phyloP scores from a whole-genome alignment of 2,329 filamentous ascomycete species.

The Fusarium subglutinans region DNA sequence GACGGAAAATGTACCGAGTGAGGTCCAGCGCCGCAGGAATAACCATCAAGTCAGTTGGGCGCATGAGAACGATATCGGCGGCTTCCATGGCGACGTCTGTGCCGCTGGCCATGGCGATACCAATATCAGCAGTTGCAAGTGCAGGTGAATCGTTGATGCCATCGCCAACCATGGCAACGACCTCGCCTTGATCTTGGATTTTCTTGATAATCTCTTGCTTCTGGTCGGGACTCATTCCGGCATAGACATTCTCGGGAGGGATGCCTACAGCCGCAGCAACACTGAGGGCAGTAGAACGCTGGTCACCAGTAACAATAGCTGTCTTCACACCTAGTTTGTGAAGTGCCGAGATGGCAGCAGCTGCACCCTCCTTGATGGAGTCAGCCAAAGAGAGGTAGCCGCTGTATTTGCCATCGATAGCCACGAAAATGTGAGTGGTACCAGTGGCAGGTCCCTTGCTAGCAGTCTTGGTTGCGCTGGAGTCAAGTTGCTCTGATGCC shows the following conservation, averaged over 20 bases:
- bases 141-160: constrained; percentile 99
- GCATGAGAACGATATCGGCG: constrained; percentile 95
- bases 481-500: constrained; percentile 68
- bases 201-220: constrained; percentile 86
- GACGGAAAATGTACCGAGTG: constrained; percentile 83
- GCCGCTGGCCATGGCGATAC: constrained; percentile 90
- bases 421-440: constrained; percentile 90
- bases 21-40: constrained; percentile 89
- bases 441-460: constrained; percentile 64
- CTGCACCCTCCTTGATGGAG: constrained; percentile 88
- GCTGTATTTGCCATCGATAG: constrained; percentile 82
- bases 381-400: constrained; percentile 88
- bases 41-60: constrained; percentile 87
- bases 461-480: constrained; percentile 49
- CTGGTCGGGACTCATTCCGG: constrained; percentile 88
- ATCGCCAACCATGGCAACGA: constrained; percentile 96
- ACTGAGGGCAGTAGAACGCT: constrained; percentile 81
- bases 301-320: constrained; percentile 94
- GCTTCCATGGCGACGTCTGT: constrained; percentile 99
- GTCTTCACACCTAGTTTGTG: constrained; percentile 86
- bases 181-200: constrained; percentile 77
- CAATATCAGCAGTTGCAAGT: constrained; percentile 89
- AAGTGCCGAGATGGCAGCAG: constrained; percentile 82
- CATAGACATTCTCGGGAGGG: constrained; percentile 76
- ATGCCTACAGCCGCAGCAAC: constrained; percentile 89